These are phyloP conservation scores for Sporisorium scitamineum DNA, from an alignment of 1,284 basidiomycete genomes.

Conservation along the genomic window DNA sequence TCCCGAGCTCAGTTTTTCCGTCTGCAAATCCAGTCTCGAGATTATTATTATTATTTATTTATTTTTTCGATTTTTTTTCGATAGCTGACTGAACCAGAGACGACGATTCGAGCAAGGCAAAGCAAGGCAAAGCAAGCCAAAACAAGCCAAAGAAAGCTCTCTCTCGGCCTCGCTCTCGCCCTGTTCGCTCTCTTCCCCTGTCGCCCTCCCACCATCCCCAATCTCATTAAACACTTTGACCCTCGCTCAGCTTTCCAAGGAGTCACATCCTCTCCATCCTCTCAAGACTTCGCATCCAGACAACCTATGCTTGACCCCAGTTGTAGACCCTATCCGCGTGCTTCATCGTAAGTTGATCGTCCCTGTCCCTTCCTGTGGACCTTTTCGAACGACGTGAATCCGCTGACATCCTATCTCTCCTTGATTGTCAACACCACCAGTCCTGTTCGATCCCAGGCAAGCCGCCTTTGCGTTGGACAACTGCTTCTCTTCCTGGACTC, in stretches of 20 bases:
- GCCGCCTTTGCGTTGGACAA: slow-evolving; percentile 46
- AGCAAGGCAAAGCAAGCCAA: neutral
- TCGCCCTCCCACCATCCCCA: slow-evolving; percentile 8
- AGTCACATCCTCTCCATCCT: slow-evolving; percentile 31
- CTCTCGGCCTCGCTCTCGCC: neutral
- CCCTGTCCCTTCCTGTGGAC: too few relatives aligned
- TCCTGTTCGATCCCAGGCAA: slow-evolving; percentile 37
- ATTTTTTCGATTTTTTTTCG: too few relatives aligned
- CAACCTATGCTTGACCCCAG: slow-evolving; percentile 64
- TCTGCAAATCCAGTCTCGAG: neutral
- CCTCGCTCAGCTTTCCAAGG: slow-evolving; percentile 18
- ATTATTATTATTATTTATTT: too few relatives aligned
- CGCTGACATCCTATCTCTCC: neutral
- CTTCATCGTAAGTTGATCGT: slow-evolving; percentile 22
- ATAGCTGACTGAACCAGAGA: too few relatives aligned
- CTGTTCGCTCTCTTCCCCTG: neutral
- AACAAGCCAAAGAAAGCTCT: neutral
- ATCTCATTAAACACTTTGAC: slow-evolving; percentile 1
- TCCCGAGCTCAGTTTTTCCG: neutral
- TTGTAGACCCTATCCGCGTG: slow-evolving; percentile 58
- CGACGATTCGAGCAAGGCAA: neutral
- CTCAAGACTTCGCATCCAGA: slow-evolving; percentile 5
- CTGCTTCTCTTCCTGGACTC: slow-evolving; percentile 64
- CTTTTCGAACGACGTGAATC: neutral
- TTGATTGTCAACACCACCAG: neutral